Evolutionary conservation across 345 rosid species (phyloP).

Genomic region (Populus davidiana): DNA sequence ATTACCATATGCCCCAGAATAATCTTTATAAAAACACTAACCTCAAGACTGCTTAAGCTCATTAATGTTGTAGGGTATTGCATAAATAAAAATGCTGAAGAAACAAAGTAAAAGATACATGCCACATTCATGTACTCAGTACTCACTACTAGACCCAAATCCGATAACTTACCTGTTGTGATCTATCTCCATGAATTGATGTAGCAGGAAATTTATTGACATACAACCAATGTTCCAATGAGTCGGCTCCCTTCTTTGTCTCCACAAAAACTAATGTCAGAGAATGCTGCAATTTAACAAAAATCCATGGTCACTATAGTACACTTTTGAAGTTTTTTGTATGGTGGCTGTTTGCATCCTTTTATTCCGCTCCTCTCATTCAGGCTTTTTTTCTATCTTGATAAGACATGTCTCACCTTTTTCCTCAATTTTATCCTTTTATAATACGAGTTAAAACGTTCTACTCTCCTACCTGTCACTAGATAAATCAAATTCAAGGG

Average conservation of each 20-base stretch:
- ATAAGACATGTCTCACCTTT: background rate
- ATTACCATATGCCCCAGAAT: background rate
- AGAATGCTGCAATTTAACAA: slow-evolving; percentile 66
- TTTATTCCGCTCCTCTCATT: background rate
- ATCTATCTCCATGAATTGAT: slow-evolving; percentile 92
- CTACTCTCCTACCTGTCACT: background rate
- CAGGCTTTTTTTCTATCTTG: background rate
- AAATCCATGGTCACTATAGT: background rate
- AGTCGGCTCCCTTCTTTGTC: slow-evolving; percentile 96
- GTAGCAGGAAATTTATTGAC: slow-evolving; percentile 89
- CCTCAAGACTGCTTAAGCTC: background rate
- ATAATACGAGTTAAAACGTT: background rate
- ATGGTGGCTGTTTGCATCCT: background rate
- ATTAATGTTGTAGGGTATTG: background rate
- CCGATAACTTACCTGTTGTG: slow-evolving; percentile 64
- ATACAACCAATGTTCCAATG: slow-evolving; percentile 86
- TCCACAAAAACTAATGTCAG: slow-evolving; percentile 98
- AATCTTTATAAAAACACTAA: background rate
- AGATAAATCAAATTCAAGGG: background rate
- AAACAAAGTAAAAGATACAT: background rate
- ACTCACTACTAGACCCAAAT: background rate
- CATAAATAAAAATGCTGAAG: background rate
- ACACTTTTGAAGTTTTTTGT: background rate
- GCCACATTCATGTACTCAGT: background rate
- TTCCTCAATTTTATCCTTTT: background rate